Conservation (phyloP, 2,329 filamentous ascomycete genomes). For the Aspergillus fischeri region DNA sequence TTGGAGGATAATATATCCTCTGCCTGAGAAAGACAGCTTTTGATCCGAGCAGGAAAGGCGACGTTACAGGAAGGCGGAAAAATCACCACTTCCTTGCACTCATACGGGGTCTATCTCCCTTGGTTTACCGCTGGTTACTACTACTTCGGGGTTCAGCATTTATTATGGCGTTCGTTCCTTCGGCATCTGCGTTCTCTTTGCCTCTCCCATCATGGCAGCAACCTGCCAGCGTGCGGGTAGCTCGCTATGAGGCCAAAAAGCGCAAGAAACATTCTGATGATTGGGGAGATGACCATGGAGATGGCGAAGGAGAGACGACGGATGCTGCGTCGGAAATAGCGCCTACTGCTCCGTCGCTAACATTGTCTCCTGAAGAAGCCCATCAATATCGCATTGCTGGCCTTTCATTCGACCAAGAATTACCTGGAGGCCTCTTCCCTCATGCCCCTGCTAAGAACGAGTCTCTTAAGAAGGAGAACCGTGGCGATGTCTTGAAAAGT, state of each 20-base stretch:
- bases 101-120: no score
- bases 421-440: conserved; percentile 41
- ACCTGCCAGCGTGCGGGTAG: conserved; percentile 30
- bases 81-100: no score
- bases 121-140: not conserved
- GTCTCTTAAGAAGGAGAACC: conserved; percentile 7
- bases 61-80: no score
- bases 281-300: conserved; percentile 23
- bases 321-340: conserved; percentile 26
- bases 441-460: conserved; percentile 28
- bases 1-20: not conserved
- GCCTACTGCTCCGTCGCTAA: conserved; percentile 19
- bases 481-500: conserved; percentile 19
- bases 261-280: conserved; percentile 26
- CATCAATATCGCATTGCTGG: conserved; percentile 43
- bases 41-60: not conserved
- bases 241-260: conserved; percentile 34
- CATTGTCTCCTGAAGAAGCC: conserved; percentile 38
- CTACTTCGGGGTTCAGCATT: conserved; percentile 1
- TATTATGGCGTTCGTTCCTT: conserved; percentile 27
- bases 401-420: conserved; percentile 33
- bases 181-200: conserved; percentile 35
- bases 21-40: not conserved
- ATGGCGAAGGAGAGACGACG: conserved; percentile 24
- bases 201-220: conserved; percentile 37